Conservation (phyloP, 768 basidiomycete genomes). For the Leucocoprinus sp. region DNA sequence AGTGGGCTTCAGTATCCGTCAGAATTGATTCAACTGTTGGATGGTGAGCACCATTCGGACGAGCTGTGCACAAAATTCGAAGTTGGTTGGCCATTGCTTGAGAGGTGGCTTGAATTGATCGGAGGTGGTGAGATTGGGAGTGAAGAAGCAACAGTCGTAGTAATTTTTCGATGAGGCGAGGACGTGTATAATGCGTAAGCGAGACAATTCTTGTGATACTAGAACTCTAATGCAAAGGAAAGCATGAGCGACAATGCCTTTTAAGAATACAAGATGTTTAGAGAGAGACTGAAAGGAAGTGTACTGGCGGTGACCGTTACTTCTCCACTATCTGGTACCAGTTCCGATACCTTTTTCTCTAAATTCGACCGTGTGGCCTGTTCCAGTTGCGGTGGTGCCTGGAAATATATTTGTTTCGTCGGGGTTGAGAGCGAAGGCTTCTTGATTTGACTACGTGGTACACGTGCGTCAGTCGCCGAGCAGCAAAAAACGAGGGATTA, state of each 20-base stretch:
- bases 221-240: neutral
- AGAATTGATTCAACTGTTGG: constrained; percentile 52
- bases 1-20: constrained; percentile 34
- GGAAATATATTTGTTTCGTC: constrained; percentile 78
- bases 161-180: constrained; percentile 59
- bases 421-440: constrained; percentile 84
- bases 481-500: constrained; percentile 9
- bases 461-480: neutral
- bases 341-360: constrained; percentile 74
- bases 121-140: constrained; percentile 57
- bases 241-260: neutral
- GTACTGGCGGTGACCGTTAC: constrained; percentile 83
- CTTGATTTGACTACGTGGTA: constrained; percentile 76
- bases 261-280: constrained; percentile 48
- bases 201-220: neutral
- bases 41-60: constrained; percentile 90
- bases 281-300: constrained; percentile 78
- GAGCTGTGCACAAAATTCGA: constrained; percentile 81
- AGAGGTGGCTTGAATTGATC: constrained; percentile 56
- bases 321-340: constrained; percentile 70
- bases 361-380: constrained; percentile 86
- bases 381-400: constrained; percentile 89
- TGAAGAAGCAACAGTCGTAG: constrained; percentile 66
- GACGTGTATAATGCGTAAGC: neutral
- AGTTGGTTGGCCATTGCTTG: constrained; percentile 75